These are phyloP conservation scores for Penicillium sp. DNA, from an alignment of 2,329 filamentous ascomycete genomes.

Conservation along the genomic window DNA sequence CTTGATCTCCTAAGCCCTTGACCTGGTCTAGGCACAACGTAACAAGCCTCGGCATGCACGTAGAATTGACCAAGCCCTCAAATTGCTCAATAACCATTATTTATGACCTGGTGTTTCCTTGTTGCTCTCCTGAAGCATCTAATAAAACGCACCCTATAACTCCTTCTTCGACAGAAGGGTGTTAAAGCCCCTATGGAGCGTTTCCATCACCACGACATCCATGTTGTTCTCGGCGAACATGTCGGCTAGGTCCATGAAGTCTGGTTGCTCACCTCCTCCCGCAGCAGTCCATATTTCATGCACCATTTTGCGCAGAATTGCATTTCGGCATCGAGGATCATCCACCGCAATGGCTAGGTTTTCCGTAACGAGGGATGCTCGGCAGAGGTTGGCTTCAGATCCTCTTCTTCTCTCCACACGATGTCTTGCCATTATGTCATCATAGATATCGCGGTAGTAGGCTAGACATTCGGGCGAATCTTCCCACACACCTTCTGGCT, in stretches of 20 bases:
- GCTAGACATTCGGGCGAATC: slow-evolving; percentile 14
- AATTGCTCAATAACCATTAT: too few relatives aligned
- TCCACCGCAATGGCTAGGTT: slow-evolving; percentile 1
- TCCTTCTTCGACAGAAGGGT: background rate
- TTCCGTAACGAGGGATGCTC: slow-evolving; percentile 11
- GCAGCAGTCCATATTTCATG: slow-evolving; percentile 3
- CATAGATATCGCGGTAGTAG: slow-evolving; percentile 9
- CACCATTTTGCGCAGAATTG: slow-evolving; percentile 1
- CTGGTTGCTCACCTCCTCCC: background rate
- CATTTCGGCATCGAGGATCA: slow-evolving; percentile 2
- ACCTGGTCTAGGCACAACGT: too few relatives aligned
- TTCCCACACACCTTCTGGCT: slow-evolving; percentile 21
- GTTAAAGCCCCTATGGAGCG: slow-evolving; percentile 3
- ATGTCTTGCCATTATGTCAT: slow-evolving; percentile 5
- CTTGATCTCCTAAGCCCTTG: too few relatives aligned
- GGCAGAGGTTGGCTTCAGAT: slow-evolving; percentile 7
- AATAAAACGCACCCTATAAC: background rate
- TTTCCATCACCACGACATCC: slow-evolving; percentile 1
- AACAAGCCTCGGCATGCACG: too few relatives aligned
- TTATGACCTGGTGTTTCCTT: background rate
- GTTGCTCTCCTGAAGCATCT: background rate
- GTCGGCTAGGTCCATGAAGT: background rate
- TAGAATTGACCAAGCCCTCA: too few relatives aligned
- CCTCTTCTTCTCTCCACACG: background rate
- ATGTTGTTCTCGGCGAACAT: slow-evolving; percentile 1